A percentile compares a stretch with the other conserved stretches of the same genome.
Conservation (phyloP, 768 basidiomycete genomes). For the Boletus vinaceobasis region DNA sequence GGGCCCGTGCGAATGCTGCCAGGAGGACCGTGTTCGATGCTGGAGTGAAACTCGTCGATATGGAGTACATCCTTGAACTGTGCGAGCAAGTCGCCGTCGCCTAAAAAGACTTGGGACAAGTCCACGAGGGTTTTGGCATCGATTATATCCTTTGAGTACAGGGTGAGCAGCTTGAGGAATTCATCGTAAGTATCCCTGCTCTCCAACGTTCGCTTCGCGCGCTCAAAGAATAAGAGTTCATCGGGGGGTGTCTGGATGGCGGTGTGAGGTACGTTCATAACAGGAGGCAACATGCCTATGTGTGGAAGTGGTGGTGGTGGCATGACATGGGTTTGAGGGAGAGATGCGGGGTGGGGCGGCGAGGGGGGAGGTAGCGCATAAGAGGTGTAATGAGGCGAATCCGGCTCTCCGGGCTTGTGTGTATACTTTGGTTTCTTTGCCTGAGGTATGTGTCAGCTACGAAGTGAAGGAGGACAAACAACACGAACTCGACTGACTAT, state of each 20-base stretch:
- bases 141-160: slow-evolving; percentile 91
- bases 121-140: slow-evolving; percentile 80
- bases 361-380: slow-evolving; percentile 42
- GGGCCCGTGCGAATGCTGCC: slow-evolving; percentile 75
- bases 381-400: slow-evolving; percentile 43
- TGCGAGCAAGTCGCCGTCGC: slow-evolving; percentile 70
- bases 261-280: slow-evolving; percentile 27
- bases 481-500: slow-evolving; percentile 45
- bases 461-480: not conserved
- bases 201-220: slow-evolving; percentile 78
- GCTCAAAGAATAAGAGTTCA: slow-evolving; percentile 92
- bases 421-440: slow-evolving; percentile 61
- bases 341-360: slow-evolving; percentile 28
- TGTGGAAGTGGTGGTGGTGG: slow-evolving; percentile 28
- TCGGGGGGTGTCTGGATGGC: slow-evolving; percentile 48
- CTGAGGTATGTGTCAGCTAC: slow-evolving; percentile 29
- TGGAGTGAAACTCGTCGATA: slow-evolving; percentile 65
- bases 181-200: slow-evolving; percentile 82
- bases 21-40: slow-evolving; percentile 66
- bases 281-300: slow-evolving; percentile 23
- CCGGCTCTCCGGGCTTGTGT: slow-evolving; percentile 58
- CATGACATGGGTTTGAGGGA: slow-evolving; percentile 27
- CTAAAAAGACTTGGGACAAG: slow-evolving; percentile 76
- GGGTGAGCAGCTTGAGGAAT: slow-evolving; percentile 87
- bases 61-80: slow-evolving; percentile 87